Percentiles rank a stretch among this genome's conserved stretches.
Evolutionary conservation across 1,139 yeast genomes (phyloP).

Genomic region (Magnusiomyces magnusii): DNA sequence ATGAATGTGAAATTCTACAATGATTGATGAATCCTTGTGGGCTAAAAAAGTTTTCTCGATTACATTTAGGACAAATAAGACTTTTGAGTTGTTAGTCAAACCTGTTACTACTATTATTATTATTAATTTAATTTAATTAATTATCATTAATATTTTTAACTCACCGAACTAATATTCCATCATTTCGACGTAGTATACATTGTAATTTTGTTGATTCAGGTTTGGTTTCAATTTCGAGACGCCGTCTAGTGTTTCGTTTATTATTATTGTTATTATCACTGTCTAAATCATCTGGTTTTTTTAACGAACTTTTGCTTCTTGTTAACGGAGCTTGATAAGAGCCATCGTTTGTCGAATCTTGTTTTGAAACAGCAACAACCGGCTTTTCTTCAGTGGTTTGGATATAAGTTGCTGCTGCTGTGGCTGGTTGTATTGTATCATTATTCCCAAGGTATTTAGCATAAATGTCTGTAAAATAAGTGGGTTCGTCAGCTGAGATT

Average conservation of each 20-base stretch:
- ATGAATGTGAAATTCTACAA: conserved; percentile 65
- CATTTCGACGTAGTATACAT: conserved; percentile 63
- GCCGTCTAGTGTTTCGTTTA: not conserved
- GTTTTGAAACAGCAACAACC: not conserved
- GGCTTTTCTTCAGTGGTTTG: not conserved
- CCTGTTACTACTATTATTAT: too few species aligned
- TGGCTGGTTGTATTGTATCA: not conserved
- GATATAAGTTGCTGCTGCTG: not conserved
- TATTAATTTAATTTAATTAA: not conserved
- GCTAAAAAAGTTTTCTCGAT: conserved; percentile 60
- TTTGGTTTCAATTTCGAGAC: not conserved
- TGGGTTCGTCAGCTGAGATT: conserved; percentile 40
- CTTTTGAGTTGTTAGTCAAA: conserved; percentile 19
- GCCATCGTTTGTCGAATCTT: not conserved
- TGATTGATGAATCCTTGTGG: conserved; percentile 80
- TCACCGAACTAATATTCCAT: conserved; percentile 51
- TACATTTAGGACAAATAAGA: conserved; percentile 61
- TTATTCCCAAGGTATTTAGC: conserved; percentile 28
- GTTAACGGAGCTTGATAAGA: conserved; percentile 3
- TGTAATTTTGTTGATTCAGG: conserved; percentile 23
- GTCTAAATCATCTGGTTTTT: not conserved
- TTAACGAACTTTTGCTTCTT: conserved; percentile 4
- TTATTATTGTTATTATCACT: not conserved
- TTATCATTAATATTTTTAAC: not conserved
- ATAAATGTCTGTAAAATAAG: conserved; percentile 45